Evolutionary conservation across 2,329 filamentous ascomycete genomes (phyloP), one percentile per base, ranked within the genome.

Genomic region (Claviceps sp.): DNA sequence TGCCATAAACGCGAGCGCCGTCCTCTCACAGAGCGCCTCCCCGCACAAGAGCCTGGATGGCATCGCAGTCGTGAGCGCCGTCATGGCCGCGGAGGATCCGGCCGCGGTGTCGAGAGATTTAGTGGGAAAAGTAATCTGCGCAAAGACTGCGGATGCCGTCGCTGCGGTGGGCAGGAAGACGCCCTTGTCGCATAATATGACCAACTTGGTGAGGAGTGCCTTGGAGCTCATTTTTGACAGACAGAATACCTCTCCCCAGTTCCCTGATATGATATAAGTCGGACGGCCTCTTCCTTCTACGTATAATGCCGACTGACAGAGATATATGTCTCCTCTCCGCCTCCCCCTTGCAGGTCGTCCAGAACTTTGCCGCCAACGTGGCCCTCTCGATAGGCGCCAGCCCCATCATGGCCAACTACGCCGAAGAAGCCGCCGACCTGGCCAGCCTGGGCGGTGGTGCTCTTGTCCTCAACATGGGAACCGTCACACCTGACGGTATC

Each of bases 161-260:
- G 72, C 71, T 53, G 72, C 74, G 5, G 77, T 95, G 47, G 78
- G 78, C 5, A 65, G 72, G 2, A 73, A 69, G 44, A 83, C 78
- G 52, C 89, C 90, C 0, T 75, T 97, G 22, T 86, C 85, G 49
- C 91, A 97, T 69, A 96, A 95, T 69, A 97, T 97, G 88, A 97
- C 93, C 50, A 97, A 97, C 65, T 76, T 90, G 50, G 91, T 73
- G 56, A 49, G 63, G 7, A 22, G 34, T 29, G 44, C 36, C 9
- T 22, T 36, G 14, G 46, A 7, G 8, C 1, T 34, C 5, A 17
- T 26, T 14, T 16, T 9, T 20, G 20, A 20, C 20, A 20, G 34
- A 9, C 17, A 4, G 16, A 17, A 17, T 17, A n/a, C 4, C 9
- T n/a, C 16, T 40, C n/a, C 6, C 16, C n/a, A 7, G 13, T 4